Evolutionary conservation across 805 yeast species (phyloP).

Genomic region (Candida nitratophila): DNA sequence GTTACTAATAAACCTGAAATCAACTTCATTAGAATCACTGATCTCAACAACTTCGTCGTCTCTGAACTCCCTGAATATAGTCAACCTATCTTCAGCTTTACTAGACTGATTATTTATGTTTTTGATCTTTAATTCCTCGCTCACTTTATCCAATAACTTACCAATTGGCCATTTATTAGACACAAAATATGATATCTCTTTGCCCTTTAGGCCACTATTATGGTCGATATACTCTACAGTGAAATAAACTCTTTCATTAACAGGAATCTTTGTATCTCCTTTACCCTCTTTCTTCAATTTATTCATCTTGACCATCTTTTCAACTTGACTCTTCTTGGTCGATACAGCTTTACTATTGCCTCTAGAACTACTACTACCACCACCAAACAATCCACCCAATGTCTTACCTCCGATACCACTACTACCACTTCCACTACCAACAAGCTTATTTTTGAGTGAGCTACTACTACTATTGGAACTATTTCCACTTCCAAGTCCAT

Average conservation of each 20-base stretch:
- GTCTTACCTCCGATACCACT: neutral
- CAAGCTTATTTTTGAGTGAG: too few relatives aligned
- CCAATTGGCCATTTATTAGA: conserved; percentile 57
- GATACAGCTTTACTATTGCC: too few relatives aligned
- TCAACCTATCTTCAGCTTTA: conserved; percentile 34
- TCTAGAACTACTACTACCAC: neutral
- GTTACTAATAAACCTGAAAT: conserved; percentile 24
- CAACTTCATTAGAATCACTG: conserved; percentile 7
- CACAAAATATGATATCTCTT: conserved; percentile 33
- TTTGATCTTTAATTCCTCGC: conserved; percentile 37
- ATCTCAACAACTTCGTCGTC: conserved; percentile 25
- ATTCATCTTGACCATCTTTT: conserved; percentile 28
- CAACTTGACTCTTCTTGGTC: conserved; percentile 6
- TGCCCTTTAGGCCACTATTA: conserved; percentile 3
- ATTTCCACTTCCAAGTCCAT: neutral
- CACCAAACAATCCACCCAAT: conserved; percentile 1
- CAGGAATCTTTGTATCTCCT: conserved; percentile 42
- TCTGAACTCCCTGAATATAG: conserved; percentile 34
- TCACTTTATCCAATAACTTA: conserved; percentile 45
- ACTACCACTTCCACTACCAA: neutral
- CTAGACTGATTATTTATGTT: conserved; percentile 43
- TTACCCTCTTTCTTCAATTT: conserved; percentile 39
- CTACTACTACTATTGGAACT: neutral
- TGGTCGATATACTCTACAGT: conserved; percentile 38
- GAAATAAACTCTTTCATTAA: conserved; percentile 40